These are phyloP conservation scores for Ustilago bromivora DNA, from an alignment of 1,284 basidiomycete genomes.

Conservation along the genomic window DNA sequence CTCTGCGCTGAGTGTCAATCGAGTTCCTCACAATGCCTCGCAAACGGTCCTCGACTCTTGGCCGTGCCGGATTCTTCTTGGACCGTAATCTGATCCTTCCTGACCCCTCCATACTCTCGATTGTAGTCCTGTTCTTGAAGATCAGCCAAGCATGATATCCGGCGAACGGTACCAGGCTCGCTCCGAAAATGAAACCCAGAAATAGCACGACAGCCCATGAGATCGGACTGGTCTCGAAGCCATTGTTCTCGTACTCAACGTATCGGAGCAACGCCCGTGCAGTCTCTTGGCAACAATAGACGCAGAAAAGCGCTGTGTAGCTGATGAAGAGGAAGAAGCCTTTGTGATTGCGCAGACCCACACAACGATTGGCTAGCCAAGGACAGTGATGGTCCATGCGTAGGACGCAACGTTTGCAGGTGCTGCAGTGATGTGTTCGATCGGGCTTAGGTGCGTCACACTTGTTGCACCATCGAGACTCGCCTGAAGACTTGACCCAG, in stretches of 20 bases:
- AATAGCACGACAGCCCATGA: conserved; percentile 68
- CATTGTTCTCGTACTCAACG: conserved; percentile 47
- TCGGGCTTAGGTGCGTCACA: conserved; percentile 66
- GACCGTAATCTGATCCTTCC: conserved; percentile 48
- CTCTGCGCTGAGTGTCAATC: background rate
- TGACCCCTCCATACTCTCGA: conserved; percentile 70
- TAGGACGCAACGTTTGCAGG: conserved; percentile 60
- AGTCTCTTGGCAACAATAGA: conserved; percentile 51
- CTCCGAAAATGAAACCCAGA: conserved; percentile 60
- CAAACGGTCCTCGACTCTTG: conserved; percentile 43
- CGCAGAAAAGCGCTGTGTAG: conserved; percentile 64
- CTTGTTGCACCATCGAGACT: conserved; percentile 59
- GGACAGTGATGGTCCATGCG: conserved; percentile 73
- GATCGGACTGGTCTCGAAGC: conserved; percentile 66
- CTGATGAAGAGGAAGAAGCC: conserved; percentile 69
- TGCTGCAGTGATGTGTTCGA: conserved; percentile 65
- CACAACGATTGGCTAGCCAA: conserved; percentile 72
- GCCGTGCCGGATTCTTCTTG: conserved; percentile 15
- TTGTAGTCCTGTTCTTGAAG: conserved; percentile 68
- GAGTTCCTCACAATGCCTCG: conserved; percentile 24
- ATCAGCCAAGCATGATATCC: conserved; percentile 68
- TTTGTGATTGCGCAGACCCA: conserved; percentile 69
- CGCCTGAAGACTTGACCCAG: conserved; percentile 61
- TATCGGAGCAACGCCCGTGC: conserved; percentile 55
- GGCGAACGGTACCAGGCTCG: conserved; percentile 60